phyloP scores from a whole-genome alignment of 495 filamentous ascomycete genomes.

The Penicillium soppii region DNA sequence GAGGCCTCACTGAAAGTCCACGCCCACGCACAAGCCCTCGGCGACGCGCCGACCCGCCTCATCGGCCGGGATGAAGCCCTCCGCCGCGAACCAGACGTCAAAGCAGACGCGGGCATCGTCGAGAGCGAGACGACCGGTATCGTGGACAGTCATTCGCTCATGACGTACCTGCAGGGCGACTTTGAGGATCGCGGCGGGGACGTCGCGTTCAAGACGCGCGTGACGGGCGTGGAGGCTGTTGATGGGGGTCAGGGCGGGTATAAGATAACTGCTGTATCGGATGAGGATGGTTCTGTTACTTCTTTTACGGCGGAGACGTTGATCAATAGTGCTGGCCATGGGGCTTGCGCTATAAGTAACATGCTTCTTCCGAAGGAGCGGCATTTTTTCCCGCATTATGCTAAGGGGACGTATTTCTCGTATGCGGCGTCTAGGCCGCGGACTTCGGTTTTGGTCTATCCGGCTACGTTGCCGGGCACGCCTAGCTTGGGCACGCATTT shows the following conservation, averaged over 20 bases:
- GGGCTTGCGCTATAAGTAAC: conserved; percentile 75
- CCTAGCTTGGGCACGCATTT: conserved; percentile 91
- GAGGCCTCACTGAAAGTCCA: conserved; percentile 65
- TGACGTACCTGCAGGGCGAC: conserved; percentile 73
- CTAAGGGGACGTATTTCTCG: conserved; percentile 95
- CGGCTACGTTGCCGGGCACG: conserved; percentile 73
- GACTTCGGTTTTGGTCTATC: conserved; percentile 80
- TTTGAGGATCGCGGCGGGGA: conserved; percentile 79
- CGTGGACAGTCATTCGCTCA: conserved; percentile 80
- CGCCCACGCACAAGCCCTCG: conserved; percentile 60
- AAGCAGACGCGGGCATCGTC: conserved; percentile 67
- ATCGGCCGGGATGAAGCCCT: conserved; percentile 59
- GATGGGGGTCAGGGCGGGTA: conserved; percentile 48
- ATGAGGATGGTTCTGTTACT: conserved; percentile 39
- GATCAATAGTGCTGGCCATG: conserved; percentile 83
- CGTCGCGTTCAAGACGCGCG: conserved; percentile 61
- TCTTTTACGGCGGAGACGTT: conserved; percentile 71
- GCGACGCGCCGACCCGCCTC: conserved; percentile 69
- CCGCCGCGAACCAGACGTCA: conserved; percentile 69
- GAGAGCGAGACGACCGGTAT: conserved; percentile 87
- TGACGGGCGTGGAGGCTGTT: conserved; percentile 58
- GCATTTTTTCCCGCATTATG: conserved; percentile 68
- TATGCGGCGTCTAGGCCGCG: conserved; percentile 65
- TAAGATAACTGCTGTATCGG: conserved; percentile 49
- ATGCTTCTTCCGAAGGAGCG: conserved; percentile 65